phyloP scores from a whole-genome alignment of 2,329 filamentous ascomycete genomes.

The Ascosphaera pollenicola region DNA sequence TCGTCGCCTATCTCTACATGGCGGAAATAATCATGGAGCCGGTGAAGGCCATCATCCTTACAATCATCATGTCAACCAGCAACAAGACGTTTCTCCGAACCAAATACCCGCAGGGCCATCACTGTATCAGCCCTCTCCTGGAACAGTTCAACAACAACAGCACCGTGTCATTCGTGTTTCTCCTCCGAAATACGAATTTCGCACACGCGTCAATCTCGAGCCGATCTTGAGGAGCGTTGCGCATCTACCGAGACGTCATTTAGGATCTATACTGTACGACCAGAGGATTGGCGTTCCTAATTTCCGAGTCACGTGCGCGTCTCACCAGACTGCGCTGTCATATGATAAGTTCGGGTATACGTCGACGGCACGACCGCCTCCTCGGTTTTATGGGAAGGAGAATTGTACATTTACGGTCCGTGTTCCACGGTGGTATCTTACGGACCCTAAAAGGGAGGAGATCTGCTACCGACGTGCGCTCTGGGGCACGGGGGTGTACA shows the following conservation, averaged over 20 bases:
- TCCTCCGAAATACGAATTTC: conserved; percentile 32
- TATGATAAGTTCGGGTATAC: conserved; percentile 30
- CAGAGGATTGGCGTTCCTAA: conserved; percentile 34
- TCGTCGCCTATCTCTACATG: no score
- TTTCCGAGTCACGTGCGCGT: conserved; percentile 17
- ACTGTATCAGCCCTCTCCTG: conserved; percentile 3
- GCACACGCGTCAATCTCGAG: conserved; percentile 44
- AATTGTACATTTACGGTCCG: conserved; percentile 85
- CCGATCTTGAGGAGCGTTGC: conserved; percentile 51
- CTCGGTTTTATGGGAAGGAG: conserved; percentile 52
- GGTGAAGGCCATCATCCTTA: no score
- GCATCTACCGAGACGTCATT: conserved; percentile 49
- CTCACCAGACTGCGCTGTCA: conserved; percentile 11
- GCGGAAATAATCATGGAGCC: no score
- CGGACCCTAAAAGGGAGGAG: conserved; percentile 48
- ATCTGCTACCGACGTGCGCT: conserved; percentile 61
- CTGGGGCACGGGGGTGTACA: conserved; percentile 90
- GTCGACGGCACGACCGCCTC: conserved; percentile 47
- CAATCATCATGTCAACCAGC: no score
- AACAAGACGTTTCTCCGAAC: no score
- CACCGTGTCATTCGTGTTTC: conserved; percentile 5
- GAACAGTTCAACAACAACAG: conserved; percentile 12
- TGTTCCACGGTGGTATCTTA: conserved; percentile 59
- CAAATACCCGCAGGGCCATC: no score
- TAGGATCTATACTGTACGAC: conserved; percentile 68